Evolutionary conservation across 2,329 filamentous ascomycete genomes (phyloP).

Genomic region (Coniochaeta prunicola): DNA sequence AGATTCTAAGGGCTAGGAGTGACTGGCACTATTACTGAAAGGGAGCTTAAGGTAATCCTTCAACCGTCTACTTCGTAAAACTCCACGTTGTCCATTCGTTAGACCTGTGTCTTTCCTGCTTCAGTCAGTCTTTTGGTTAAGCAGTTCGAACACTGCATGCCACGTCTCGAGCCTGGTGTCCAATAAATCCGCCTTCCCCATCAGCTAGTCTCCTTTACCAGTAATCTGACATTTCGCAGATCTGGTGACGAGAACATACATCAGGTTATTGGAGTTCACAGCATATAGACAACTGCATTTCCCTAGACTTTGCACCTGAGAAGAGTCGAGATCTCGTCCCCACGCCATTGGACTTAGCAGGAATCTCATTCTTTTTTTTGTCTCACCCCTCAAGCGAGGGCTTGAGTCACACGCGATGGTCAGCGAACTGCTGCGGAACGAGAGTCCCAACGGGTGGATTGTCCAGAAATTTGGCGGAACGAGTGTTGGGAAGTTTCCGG

Average conservation of each 20-base stretch:
- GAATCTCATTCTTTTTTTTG: not conserved
- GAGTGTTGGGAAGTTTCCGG: constrained; percentile 88
- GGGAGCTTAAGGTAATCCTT: too few species aligned
- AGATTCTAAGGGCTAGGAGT: not conserved
- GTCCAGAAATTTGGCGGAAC: constrained; percentile 96
- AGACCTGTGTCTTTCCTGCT: not conserved
- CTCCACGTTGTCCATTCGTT: not conserved
- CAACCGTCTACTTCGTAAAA: not conserved
- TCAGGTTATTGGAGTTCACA: not conserved
- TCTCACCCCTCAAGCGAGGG: not conserved
- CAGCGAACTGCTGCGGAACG: constrained; percentile 16
- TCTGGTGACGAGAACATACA: not conserved
- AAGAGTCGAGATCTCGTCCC: not conserved
- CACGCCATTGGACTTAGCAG: not conserved
- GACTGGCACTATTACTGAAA: not conserved
- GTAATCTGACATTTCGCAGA: not conserved
- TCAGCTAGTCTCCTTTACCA: not conserved
- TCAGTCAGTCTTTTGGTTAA: not conserved
- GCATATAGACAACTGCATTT: not conserved
- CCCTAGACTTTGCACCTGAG: not conserved
- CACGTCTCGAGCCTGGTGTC: not conserved
- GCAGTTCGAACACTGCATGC: not conserved
- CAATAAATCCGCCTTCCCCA: not conserved
- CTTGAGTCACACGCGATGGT: constrained; percentile 12
- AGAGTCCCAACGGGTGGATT: constrained; percentile 55